A percentile compares a stretch with the other conserved stretches of the same genome.
Evolutionary conservation across 306 rosid species (phyloP).

Genomic region (Ceratonia siliqua): DNA sequence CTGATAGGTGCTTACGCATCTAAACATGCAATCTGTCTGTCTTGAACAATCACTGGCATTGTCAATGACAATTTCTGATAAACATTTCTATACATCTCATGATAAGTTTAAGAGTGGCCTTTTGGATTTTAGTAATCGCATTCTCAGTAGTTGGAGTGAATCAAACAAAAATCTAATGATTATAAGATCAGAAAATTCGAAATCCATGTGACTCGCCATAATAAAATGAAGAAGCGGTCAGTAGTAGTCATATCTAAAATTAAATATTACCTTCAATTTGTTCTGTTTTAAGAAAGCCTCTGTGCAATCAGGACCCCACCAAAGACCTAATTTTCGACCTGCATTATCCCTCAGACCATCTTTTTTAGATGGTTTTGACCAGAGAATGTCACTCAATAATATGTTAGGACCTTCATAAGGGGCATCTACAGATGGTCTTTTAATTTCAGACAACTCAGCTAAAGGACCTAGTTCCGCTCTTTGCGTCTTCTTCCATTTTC

Average conservation of each 20-base stretch:
- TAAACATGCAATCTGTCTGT: constrained; percentile 9
- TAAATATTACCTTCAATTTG: constrained; percentile 69
- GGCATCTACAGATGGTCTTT: constrained; percentile 59
- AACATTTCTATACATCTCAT: constrained; percentile 25
- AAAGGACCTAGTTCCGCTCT: constrained; percentile 73
- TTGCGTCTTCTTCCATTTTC: constrained; percentile 55
- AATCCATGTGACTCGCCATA: not conserved
- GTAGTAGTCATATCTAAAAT: constrained; percentile 2
- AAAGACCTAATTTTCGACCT: constrained; percentile 61
- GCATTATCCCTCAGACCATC: constrained; percentile 70
- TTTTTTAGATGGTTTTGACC: constrained; percentile 81
- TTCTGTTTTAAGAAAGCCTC: constrained; percentile 72
- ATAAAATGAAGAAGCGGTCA: not conserved
- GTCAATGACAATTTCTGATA: not conserved
- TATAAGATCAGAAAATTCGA: constrained; percentile 18
- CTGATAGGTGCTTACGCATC: not conserved
- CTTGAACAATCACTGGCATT: not conserved
- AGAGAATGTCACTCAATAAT: constrained; percentile 72
- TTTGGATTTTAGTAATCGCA: constrained; percentile 3
- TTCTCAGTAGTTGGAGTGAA: not conserved
- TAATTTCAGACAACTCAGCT: constrained; percentile 63
- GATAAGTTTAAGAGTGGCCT: not conserved
- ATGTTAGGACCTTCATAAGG: constrained; percentile 67
- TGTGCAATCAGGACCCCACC: constrained; percentile 94
- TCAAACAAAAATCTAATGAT: not conserved